Evolutionary conservation across 305 asterid genomes (phyloP).

Genomic region (Rubia occidens): DNA sequence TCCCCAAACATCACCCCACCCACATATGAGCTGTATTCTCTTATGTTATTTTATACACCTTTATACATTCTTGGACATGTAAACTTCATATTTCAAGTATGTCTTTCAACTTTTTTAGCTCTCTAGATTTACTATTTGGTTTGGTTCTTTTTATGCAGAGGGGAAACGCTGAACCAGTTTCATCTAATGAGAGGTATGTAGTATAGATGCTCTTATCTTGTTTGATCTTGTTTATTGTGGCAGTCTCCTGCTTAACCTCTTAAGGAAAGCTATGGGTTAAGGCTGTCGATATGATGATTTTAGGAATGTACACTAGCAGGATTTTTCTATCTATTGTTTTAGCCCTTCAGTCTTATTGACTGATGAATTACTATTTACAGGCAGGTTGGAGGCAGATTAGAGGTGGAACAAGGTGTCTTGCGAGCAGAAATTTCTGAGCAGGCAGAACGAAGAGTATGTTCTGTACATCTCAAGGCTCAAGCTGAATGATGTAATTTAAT

Average conservation of each 20-base stretch:
- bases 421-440: constrained; percentile 11
- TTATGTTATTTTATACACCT: background rate
- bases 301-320: background rate
- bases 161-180: constrained; percentile 1
- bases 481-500: constrained; percentile 4
- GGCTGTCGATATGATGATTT: background rate
- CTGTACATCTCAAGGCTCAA: background rate
- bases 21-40: background rate
- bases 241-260: background rate
- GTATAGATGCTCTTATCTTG: background rate
- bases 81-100: background rate
- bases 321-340: background rate
- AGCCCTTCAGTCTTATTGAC: background rate
- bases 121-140: background rate
- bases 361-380: constrained; percentile 19
- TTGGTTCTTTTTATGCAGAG: constrained; percentile 8
- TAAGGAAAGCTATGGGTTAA: background rate
- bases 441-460: constrained; percentile 23
- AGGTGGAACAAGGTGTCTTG: constrained; percentile 14
- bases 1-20: background rate
- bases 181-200: constrained; percentile 17
- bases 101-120: background rate
- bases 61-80: background rate
- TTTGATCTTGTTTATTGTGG: background rate
- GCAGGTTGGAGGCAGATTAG: constrained; percentile 17